Base-by-base conservation (phyloP, 768 basidiomycete species). In the Lactarius pseudohatsudake region DNA sequence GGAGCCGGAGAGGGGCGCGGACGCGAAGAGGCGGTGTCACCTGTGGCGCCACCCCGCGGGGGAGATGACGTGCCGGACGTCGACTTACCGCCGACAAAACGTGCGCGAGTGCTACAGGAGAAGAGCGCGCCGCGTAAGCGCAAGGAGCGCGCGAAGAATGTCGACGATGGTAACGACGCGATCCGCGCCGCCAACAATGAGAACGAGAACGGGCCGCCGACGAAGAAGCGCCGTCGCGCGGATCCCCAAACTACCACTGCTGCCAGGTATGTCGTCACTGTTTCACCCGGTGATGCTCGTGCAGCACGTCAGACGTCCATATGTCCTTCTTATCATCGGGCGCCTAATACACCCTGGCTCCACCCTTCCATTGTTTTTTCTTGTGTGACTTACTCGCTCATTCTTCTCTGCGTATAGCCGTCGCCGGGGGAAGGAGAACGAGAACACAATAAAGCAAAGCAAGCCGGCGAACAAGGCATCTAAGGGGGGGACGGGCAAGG, bases 391-490 rank as follows among this genome's bases (percentile, higher is more conserved):
- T 58, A 15, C 3, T 57, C 30, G 6, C 3, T 36, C 30, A 18
- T n/a, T 20, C 18, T 55, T 53, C 40, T 47, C n/a, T 60, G 28
- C 15, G 8, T 40, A 5, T 53, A 67, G 66, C 22, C 61, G 57
- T 3, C 26, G 56, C 16, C 61, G 57, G 2, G 22, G 20, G 57
- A 62, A 67, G 20, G 57, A 67, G 50, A 63, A 67, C 26, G 58
- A 36, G 9, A 53, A 53, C 5, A 22, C 22, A 26, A 26, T 1
- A 22, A 61, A 50, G n/a, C 22, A 36, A 22, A 54, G 32, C 15
- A 59, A 38, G 43, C 54, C 62, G 1, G 62, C 62, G 11, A 50
- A 20, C 20, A 41, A 67, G 50, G 34, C 26, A 34, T 54, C 53
- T 34, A 56, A 2, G n/a, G 18, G 20, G 15, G 13, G 0, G 15